Evolutionary conservation across 805 yeast genomes (phyloP).

Genomic region (Cyberlindnera euphorbiae): DNA sequence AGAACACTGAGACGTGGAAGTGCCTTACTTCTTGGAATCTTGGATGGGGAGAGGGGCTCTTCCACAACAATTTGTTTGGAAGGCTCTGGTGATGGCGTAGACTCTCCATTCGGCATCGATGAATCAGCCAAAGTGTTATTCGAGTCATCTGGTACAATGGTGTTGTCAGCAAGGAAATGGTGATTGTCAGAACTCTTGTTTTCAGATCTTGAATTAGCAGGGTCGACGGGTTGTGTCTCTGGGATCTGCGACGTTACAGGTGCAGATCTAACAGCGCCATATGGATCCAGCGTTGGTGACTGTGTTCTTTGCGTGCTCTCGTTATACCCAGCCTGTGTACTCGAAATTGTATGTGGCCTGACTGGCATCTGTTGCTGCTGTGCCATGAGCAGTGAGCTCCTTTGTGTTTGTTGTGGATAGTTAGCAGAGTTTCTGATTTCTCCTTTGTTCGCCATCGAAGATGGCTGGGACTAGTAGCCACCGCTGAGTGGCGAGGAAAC

Average conservation of each 20-base stretch:
- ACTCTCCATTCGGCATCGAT: slow-evolving; percentile 19
- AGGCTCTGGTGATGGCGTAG: slow-evolving; percentile 22
- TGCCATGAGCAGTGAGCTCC: too few species aligned
- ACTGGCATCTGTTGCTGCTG: slow-evolving; percentile 7
- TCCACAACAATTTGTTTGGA: neutral
- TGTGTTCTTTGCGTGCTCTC: too few species aligned
- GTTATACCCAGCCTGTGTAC: too few species aligned
- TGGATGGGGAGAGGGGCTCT: slow-evolving; percentile 18
- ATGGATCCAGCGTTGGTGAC: too few species aligned
- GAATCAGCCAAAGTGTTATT: slow-evolving; percentile 9
- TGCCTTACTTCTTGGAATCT: slow-evolving; percentile 22
- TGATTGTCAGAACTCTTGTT: slow-evolving; percentile 7
- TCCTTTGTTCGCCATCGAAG: too few species aligned
- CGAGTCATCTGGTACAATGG: slow-evolving; percentile 10
- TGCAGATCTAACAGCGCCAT: too few species aligned
- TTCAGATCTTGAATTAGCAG: neutral
- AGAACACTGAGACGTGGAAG: slow-evolving; percentile 24
- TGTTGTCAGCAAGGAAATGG: slow-evolving; percentile 25
- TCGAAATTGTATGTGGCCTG: too few species aligned
- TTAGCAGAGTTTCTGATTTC: too few species aligned
- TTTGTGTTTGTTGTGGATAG: slow-evolving; percentile 7
- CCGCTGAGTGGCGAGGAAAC: slow-evolving; percentile 19
- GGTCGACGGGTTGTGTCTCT: neutral
- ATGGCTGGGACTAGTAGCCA: slow-evolving; percentile 1
- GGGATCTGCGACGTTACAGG: neutral